A percentile compares a stretch with the other conserved stretches of the same genome.
These are phyloP conservation scores for Globisporangium cederbergense DNA, from an alignment of 352 stramenopile genomes.

Conservation along the genomic window DNA sequence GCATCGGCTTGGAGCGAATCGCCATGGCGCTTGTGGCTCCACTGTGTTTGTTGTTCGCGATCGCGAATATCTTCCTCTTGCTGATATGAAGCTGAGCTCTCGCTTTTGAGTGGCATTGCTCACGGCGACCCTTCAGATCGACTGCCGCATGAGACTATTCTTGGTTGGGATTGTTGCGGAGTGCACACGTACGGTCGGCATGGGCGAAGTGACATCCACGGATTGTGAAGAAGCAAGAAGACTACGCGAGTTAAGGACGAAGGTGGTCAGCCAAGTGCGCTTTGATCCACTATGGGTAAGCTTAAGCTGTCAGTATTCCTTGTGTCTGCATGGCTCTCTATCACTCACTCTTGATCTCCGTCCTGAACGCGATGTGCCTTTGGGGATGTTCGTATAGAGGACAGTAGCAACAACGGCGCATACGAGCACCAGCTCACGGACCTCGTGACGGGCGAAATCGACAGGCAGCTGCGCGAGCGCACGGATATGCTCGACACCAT, in stretches of 20 bases:
- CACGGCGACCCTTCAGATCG: background rate
- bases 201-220: background rate
- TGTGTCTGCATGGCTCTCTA: slow-evolving; percentile 7
- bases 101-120: background rate
- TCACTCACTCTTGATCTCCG: background rate
- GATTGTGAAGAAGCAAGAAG: background rate
- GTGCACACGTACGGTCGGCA: background rate
- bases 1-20: background rate
- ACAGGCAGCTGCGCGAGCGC: slow-evolving; percentile 50
- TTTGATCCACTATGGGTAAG: slow-evolving; percentile 4
- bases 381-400: slow-evolving; percentile 13
- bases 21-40: background rate
- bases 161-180: background rate
- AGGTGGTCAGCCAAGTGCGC: background rate
- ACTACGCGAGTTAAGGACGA: background rate
- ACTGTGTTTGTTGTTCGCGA: background rate
- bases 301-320: background rate
- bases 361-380: background rate
- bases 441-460: slow-evolving; percentile 61
- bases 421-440: slow-evolving; percentile 54
- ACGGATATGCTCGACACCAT: slow-evolving; percentile 50
- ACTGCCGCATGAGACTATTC: background rate
- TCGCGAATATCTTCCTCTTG: background rate
- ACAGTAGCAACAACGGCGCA: slow-evolving; percentile 19
- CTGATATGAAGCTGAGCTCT: too few relatives aligned